Evolutionary conservation across 179 eudicot genomes (phyloP).

Genomic region (Camellia oleifera): DNA sequence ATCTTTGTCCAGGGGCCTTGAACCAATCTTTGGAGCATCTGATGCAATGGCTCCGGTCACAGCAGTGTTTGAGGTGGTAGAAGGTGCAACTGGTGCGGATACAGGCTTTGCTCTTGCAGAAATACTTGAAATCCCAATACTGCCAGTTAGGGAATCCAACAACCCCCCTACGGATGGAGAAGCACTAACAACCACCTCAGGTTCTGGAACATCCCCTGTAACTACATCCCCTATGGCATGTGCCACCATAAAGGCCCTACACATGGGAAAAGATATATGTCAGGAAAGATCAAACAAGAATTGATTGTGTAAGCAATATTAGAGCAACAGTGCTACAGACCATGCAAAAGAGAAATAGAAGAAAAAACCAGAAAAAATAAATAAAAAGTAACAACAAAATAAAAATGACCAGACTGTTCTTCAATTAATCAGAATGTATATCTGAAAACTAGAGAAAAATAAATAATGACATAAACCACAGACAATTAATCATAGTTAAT

Average conservation of each 20-base stretch:
- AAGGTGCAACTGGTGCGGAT: constrained; percentile 68
- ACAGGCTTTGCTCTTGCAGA: constrained; percentile 83
- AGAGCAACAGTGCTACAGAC: neutral
- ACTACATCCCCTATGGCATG: constrained; percentile 80
- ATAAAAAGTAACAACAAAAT: neutral
- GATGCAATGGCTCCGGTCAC: constrained; percentile 46
- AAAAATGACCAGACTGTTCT: constrained; percentile 2
- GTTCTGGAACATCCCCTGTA: constrained; percentile 68
- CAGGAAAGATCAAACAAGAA: neutral
- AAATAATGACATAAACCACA: neutral
- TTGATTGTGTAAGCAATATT: neutral
- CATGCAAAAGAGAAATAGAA: neutral
- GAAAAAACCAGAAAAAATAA: neutral
- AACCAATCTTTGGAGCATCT: constrained; percentile 79
- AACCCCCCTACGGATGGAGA: constrained; percentile 90
- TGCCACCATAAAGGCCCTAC: constrained; percentile 83
- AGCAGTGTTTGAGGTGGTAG: constrained; percentile 48
- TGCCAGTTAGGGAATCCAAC: constrained; percentile 95
- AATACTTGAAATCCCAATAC: constrained; percentile 84
- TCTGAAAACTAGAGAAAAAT: neutral
- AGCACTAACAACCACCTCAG: constrained; percentile 69
- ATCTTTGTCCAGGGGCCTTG: constrained; percentile 78
- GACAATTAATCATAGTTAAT: neutral
- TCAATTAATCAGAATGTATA: neutral
- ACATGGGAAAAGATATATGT: constrained; percentile 13